Conservation (phyloP, 2,329 filamentous ascomycete species). For the Exophiala lecanii-corni region DNA sequence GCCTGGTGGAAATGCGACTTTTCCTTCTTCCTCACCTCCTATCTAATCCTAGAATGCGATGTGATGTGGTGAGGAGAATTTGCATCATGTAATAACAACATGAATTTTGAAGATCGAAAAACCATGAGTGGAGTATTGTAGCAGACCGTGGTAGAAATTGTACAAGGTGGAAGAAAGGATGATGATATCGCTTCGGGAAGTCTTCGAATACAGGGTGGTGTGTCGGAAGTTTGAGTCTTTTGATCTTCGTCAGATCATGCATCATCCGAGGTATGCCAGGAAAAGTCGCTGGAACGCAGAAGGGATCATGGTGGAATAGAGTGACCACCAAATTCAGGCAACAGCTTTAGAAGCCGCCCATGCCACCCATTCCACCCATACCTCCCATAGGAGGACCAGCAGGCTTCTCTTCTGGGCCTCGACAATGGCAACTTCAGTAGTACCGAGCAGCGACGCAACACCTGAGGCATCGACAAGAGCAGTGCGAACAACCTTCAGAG, state of each 20-base stretch:
- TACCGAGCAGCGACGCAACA: constrained; percentile 93
- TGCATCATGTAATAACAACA: too few relatives aligned
- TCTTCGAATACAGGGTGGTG: too few relatives aligned
- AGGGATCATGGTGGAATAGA: constrained; percentile 2
- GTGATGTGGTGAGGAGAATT: too few relatives aligned
- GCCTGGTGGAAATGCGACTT: too few relatives aligned
- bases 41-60: too few relatives aligned
- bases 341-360: constrained; percentile 21
- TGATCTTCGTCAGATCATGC: not conserved
- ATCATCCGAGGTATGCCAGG: constrained; percentile 4
- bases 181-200: too few relatives aligned
- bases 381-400: constrained; percentile 49
- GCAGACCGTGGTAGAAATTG: too few relatives aligned
- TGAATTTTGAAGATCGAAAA: too few relatives aligned
- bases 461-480: constrained; percentile 91
- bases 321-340: not conserved
- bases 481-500: constrained; percentile 98
- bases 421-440: constrained; percentile 95
- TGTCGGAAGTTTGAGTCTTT: not conserved
- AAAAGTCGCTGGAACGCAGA: constrained; percentile 23
- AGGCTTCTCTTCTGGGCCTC: constrained; percentile 92
- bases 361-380: constrained; percentile 57
- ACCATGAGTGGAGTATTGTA: too few relatives aligned
- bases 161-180: too few relatives aligned
- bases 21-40: too few relatives aligned